Evolutionary conservation across 768 basidiomycete species (phyloP).

Genomic region (Collybia sordida): DNA sequence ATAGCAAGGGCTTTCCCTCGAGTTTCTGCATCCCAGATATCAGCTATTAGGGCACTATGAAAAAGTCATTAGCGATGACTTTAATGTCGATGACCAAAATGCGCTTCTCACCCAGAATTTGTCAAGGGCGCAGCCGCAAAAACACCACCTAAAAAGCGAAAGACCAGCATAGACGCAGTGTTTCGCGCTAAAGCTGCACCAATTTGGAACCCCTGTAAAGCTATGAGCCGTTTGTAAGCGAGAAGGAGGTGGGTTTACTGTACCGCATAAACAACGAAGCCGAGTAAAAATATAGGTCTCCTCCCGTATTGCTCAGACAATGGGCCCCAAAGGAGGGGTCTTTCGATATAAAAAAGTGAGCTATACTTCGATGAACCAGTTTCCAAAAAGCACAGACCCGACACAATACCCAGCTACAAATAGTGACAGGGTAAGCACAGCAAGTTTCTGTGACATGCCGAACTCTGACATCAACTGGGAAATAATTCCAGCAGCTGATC

Average conservation of each 20-base stretch:
- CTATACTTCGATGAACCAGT: background rate
- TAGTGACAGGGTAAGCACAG: constrained; percentile 54
- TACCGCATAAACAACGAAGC: constrained; percentile 58
- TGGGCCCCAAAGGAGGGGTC: constrained; percentile 58
- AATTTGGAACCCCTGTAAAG: constrained; percentile 53
- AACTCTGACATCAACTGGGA: constrained; percentile 45
- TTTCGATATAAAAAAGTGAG: constrained; percentile 8
- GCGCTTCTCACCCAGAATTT: constrained; percentile 55
- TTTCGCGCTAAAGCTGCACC: constrained; percentile 63
- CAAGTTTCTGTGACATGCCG: constrained; percentile 48
- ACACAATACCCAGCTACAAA: constrained; percentile 71
- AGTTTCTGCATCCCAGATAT: constrained; percentile 60
- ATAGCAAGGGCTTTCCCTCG: constrained; percentile 67
- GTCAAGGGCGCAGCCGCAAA: constrained; percentile 71
- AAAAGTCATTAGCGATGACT: background rate
- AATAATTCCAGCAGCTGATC: constrained; percentile 45
- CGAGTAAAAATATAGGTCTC: constrained; percentile 53
- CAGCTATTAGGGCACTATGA: constrained; percentile 48
- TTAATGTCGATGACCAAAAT: background rate
- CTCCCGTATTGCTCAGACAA: constrained; percentile 58
- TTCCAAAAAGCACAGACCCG: constrained; percentile 30
- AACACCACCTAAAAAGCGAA: constrained; percentile 69
- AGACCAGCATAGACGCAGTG: constrained; percentile 60
- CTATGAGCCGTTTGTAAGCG: background rate
- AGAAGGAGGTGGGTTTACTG: background rate